Evolutionary conservation across 805 yeast genomes (phyloP), one percentile per base, ranked within the genome.

Genomic region (Hanseniaspora occidentalis): DNA sequence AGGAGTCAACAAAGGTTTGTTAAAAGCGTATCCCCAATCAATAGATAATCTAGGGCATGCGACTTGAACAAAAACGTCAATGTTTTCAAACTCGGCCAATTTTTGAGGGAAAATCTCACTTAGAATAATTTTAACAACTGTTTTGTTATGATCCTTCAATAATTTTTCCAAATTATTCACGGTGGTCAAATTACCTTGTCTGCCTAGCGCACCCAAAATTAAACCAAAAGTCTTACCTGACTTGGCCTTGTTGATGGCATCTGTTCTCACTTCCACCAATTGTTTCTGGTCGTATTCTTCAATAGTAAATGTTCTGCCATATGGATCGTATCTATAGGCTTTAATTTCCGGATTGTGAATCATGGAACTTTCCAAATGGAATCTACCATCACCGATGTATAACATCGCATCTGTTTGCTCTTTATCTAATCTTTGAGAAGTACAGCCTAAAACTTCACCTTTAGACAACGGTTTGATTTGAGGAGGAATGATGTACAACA

Each of bases 11-110:
- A 92, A 63, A 0, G 98, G 98, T 53, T 82, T 83, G 44, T 77
- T 77, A 54, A 92, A 92, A 0, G 98, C 98, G 58, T 92, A 92
- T 0, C 98, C 98, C 98, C 98, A 92, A 58, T 92, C 98, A 33
- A 92, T 89, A 2, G 95, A 84, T 36, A 92, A 64, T 52, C 98
- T 69, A 0, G 98, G 98, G 57, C 98, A 92, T 1, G 98, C 98
- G 2, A 92, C 95, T 60, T 92, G 98, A 11, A 92, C 83, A 69
- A 92, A 92, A 2, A 88, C 94, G 60, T 92, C 98, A 14, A 89
- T 75, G 52, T 84, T 92, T 51, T 84, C 88, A 60, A 92, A 92
- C 79, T 83, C 80, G 9, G 96, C 79, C 27, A 92, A 65, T 51
- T 92, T 92, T 39, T 77, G 82, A 0, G 98, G 98, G 61, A 92